Base-by-base conservation (phyloP, 1,284 basidiomycete species). In the Moniliophthora roreri region DNA sequence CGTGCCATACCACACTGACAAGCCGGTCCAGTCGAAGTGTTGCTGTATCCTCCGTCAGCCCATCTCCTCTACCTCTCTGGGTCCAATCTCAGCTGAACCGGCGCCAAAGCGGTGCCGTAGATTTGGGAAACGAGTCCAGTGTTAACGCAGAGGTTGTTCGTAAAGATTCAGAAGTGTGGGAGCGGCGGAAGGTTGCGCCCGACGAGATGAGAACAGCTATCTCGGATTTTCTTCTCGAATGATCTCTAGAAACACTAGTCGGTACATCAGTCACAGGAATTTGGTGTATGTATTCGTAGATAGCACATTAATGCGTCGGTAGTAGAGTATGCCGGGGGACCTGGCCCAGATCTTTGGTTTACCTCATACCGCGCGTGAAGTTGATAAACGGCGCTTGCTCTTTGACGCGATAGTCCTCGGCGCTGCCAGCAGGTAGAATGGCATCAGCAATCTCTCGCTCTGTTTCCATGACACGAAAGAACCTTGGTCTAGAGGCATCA, bases 1-100 rank as follows among this genome's bases (percentile, higher is more conserved):
- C 83, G 8, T 93, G 90, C 61, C 79, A 87, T 55, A 87, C 88
- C 4, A 85, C 81, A 0, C 69, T 91, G 38, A 87, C 85, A 0
- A 87, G 86, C 63, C 75, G 76, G 57, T 81, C 78, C 58, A 84
- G 76, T 61, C 77, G 81, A 16, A 69, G 72, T 13, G 66, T 63
- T 9, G 58, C 62, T 15, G 51, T 53, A 34, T 18, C 36, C 20
- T 23, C 40, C 39, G 41, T 52, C 60, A 20, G 60, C 63, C 6
- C 47, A 6, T 36, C 50, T 16, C 61, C 63, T 23, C 60, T 79
- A 20, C 77, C 77, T 1, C 44, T 69, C 2, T 79, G 78, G 78
- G 66, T 59, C 4, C 52, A 56, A 23, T 52, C 52, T 38, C 40
- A 36, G 45, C 36, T 61, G 18, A 48, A 52, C 34, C 7, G 36